Evolutionary conservation across 441 rosid genomes (phyloP), one percentile per base, ranked within the genome.

Genomic region (Biscutella laevigata): DNA sequence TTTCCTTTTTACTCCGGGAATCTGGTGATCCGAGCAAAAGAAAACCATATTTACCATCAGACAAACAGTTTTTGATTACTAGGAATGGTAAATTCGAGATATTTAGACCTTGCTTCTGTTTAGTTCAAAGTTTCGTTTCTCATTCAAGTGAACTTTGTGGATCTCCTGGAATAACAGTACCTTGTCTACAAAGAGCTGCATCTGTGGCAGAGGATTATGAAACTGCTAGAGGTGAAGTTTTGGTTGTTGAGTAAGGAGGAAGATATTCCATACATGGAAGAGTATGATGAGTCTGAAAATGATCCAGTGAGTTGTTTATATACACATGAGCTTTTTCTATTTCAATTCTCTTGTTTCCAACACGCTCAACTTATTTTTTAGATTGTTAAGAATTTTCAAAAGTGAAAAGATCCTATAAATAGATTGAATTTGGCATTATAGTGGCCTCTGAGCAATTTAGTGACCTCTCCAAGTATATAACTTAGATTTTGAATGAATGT

Each of bases 201-300:
- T 86, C 90, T 19, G 71, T 92, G 27, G 99, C 78, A 50, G 94
- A 88, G 68, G 99, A 92, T 41, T 92, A 92, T 44, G 95, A 84
- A 72, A 91, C 94, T 66, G 83, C 90, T 24, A 92, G 99, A 64
- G 99, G 95, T 37, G 97, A 92, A 75, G 75, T 92, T 69, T 73
- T 86, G 54, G 82, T 88, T 58, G 99, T 88, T 63, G 73, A 83
- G 71, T 95, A 92, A 85, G 28, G 98, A 92, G 5, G 98, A 87
- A 15, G 86, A 86, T 62, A 86, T 92, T 59, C 98, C 98, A 0
- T 94, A 92, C 68, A 86, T 92, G 86, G 89, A 82, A 33, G 94
- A 80, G 69, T 86, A 70, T 64, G 87, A 82, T 65, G 98, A 82
- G 48, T 64, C 86, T 9, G 90, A 87, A 62, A 62, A 76, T 43